These are phyloP conservation scores for Asparagopsis taxiformis DNA, from an alignment of 31 red algal genomes.

Conservation along the genomic window DNA sequence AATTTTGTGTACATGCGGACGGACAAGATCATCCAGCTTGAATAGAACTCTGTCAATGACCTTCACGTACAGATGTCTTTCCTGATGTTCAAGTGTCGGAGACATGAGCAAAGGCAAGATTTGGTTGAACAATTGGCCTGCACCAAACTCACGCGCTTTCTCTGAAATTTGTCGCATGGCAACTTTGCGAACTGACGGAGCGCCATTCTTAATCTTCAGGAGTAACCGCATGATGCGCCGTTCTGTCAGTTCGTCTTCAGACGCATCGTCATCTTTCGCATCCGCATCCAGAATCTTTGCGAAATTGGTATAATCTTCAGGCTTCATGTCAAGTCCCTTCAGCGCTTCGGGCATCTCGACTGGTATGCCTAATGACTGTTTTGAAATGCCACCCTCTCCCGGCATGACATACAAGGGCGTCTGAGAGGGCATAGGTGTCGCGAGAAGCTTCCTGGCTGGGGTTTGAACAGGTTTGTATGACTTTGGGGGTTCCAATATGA, in stretches of 20 bases:
- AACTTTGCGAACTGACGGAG: constrained; percentile 80
- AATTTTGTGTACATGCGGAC: constrained; percentile 94
- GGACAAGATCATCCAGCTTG: constrained; percentile 83
- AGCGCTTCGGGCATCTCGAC: constrained; percentile 63
- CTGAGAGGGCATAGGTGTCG: constrained; percentile 49
- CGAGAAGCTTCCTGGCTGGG: constrained; percentile 52
- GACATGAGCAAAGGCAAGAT: constrained; percentile 85
- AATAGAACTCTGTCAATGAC: constrained; percentile 82
- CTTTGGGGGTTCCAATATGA: constrained; percentile 76
- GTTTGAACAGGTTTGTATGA: constrained; percentile 77
- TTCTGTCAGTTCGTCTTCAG: constrained; percentile 72
- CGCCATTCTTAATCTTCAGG: constrained; percentile 92
- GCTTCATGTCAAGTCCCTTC: constrained; percentile 85
- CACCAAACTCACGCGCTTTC: constrained; percentile 77
- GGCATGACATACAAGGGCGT: constrained; percentile 73
- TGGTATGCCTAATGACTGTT: constrained; percentile 58
- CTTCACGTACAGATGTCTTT: constrained; percentile 89
- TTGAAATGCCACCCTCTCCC: constrained; percentile 51
- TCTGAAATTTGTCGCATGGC: constrained; percentile 87
- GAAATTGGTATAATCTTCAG: constrained; percentile 90
- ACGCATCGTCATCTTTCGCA: constrained; percentile 65
- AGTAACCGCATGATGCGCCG: constrained; percentile 82
- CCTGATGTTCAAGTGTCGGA: constrained; percentile 91
- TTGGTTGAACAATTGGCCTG: constrained; percentile 78
- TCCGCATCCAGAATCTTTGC: constrained; percentile 62